A percentile compares a stretch with the other conserved stretches of the same genome.
Evolutionary conservation across 306 rosid species (phyloP).

Genomic region (Acacia crassicarpa): DNA sequence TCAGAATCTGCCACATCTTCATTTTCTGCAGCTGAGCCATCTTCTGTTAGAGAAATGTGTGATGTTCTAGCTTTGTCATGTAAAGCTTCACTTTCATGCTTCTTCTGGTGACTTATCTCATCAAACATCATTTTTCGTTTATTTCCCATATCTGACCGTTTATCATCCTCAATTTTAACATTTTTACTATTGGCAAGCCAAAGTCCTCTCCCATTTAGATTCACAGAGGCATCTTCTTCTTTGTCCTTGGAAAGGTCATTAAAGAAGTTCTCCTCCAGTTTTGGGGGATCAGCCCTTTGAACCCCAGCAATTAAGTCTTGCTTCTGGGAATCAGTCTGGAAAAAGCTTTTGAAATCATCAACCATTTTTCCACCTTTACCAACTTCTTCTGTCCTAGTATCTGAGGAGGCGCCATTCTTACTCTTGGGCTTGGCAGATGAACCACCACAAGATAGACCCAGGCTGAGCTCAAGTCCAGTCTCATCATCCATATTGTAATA

Average conservation of each 20-base stretch:
- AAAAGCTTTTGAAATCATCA: constrained; percentile 79
- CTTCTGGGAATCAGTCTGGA: constrained; percentile 62
- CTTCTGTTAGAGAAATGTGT: constrained; percentile 70
- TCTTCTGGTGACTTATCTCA: constrained; percentile 63
- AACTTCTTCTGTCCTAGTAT: constrained; percentile 60
- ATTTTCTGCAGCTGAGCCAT: constrained; percentile 90
- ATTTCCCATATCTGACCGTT: constrained; percentile 51
- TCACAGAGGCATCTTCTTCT: constrained; percentile 60
- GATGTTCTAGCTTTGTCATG: constrained; percentile 74
- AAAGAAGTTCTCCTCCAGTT: constrained; percentile 80
- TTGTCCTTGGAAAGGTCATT: constrained; percentile 76
- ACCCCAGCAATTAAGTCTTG: constrained; percentile 58
- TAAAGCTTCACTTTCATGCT: constrained; percentile 68
- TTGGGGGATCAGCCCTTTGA: constrained; percentile 56
- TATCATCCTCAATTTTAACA: constrained; percentile 67
- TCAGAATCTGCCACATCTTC: constrained; percentile 97
- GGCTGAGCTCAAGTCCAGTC: constrained; percentile 90
- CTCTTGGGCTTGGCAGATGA: constrained; percentile 69
- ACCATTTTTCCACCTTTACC: constrained; percentile 70
- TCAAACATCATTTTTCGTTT: constrained; percentile 70
- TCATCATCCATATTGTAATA: constrained; percentile 80
- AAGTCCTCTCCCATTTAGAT: constrained; percentile 70
- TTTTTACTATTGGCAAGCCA: constrained; percentile 56
- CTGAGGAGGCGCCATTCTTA: constrained; percentile 71
- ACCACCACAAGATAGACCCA: constrained; percentile 90